Conservation (phyloP, 176 grass and related monocot species). For the Musa acuminata region DNA sequence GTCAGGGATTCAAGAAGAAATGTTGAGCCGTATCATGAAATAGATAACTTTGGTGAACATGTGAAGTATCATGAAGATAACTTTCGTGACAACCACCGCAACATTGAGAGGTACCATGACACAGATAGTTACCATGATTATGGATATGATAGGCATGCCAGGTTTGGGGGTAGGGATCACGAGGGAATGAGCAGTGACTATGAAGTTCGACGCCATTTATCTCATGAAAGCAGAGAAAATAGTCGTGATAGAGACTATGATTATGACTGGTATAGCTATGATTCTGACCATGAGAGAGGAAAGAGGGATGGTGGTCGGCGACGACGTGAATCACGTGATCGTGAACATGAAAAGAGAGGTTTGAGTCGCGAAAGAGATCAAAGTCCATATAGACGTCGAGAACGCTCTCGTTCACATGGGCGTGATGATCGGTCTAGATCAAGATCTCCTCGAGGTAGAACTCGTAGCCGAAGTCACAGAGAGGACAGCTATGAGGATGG, state of each 20-base stretch:
- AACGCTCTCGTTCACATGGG: constrained; percentile 45
- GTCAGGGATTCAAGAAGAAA: constrained; percentile 69
- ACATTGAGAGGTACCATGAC: constrained; percentile 49
- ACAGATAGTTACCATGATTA: constrained; percentile 52
- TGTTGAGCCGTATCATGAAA: constrained; percentile 23
- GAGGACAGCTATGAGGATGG: constrained; percentile 68
- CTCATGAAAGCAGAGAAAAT: constrained; percentile 50
- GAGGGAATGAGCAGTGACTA: constrained; percentile 41
- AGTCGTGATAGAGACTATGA: constrained; percentile 68
- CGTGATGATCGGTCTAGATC: constrained; percentile 51
- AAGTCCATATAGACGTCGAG: constrained; percentile 46
- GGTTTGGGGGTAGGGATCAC: constrained; percentile 63
- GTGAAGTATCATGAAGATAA: constrained; percentile 44
- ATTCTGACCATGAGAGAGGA: constrained; percentile 62
- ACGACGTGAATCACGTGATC: constrained; percentile 47
- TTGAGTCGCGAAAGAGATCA: constrained; percentile 61
- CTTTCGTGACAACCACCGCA: constrained; percentile 41
- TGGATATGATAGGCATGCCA: constrained; percentile 70
- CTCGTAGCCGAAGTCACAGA: constrained; percentile 42
- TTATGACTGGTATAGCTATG: constrained; percentile 37
- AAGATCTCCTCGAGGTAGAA: constrained; percentile 59
- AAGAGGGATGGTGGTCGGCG: constrained; percentile 60
- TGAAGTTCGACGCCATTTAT: constrained; percentile 35
- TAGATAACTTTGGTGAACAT: constrained; percentile 28
- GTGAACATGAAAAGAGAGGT: constrained; percentile 47